Base-by-base conservation (phyloP, 1,284 basidiomycete genomes). In the Porogramme epimiltina region DNA sequence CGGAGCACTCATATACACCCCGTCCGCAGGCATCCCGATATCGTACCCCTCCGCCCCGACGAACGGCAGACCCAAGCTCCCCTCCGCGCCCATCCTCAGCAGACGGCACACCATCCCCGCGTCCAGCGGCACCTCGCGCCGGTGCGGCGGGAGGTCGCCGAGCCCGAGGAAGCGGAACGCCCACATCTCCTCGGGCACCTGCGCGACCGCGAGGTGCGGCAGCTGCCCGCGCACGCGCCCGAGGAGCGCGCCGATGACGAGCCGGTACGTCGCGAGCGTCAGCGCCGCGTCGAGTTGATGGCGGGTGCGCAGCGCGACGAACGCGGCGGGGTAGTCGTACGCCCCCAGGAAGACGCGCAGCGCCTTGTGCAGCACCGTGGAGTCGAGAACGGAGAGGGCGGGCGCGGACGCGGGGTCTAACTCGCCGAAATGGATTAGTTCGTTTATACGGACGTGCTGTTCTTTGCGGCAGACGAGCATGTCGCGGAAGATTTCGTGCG, bases 281-380 rank as follows among this genome's bases (percentile, higher is more conserved):
- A 31, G 8, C 8, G 28, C 28, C 8, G 13, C 8, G 28, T 31
- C 13, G 40, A 70, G 65, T 1, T 51, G 42, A 6, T 49, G 43
- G 53, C 77, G 70, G 3, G 70, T 59, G 5, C 65, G 69, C 11
- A 81, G 51, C 13, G 67, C 63, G 51, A 77, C 60, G 59, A 69
- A 73, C 4, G 76, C 79, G 1, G 68, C 79, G 2, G 73, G 59
- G 50, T 81, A 82, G 61, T 84, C 82, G 19, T 63, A 58, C 5
- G 59, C 50, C 3, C 58, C 54, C 54, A 82, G 64, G 60, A 83
- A 80, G 0, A 71, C 63, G 22, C 73, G 70, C 3, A 84, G 63
- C 0, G 74, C 73, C 13, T 70, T 57, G 57, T 75, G 72, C 26
- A 81, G 63, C 3, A 73, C 65, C 19, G 67, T 66, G 2, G 65